Evolutionary conservation across 495 filamentous ascomycete genomes (phyloP).

Genomic region (Hypomontagnella submonticulosa): DNA sequence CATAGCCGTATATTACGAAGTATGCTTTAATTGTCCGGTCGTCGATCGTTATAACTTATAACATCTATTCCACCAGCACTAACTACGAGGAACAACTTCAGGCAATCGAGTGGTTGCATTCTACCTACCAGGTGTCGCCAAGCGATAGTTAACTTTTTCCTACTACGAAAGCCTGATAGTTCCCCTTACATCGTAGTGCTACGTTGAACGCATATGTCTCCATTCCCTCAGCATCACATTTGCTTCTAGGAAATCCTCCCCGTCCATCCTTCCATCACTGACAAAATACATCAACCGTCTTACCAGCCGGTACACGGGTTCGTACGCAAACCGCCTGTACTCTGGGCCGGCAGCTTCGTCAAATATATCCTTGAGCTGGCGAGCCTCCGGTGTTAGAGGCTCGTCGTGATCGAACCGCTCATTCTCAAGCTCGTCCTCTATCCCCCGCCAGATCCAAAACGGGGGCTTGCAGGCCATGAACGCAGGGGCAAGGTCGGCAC

Average conservation of each 20-base stretch:
- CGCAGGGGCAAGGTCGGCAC: neutral
- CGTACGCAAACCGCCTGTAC: conserved; percentile 39
- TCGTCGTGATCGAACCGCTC: neutral
- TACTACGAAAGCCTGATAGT: too few species aligned
- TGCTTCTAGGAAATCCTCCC: neutral
- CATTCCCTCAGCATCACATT: conserved; percentile 4
- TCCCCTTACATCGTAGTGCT: too few species aligned
- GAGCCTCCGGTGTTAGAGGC: neutral
- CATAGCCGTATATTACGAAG: too few species aligned
- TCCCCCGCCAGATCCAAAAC: conserved; percentile 6
- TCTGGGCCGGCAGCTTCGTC: conserved; percentile 45
- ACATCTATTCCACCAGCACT: too few species aligned
- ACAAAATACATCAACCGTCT: conserved; percentile 44
- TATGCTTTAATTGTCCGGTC: too few species aligned
- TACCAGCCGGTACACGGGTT: conserved; percentile 39
- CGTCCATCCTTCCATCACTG: conserved; percentile 16
- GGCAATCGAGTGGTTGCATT: too few species aligned
- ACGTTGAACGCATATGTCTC: neutral
- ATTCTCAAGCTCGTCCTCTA: neutral
- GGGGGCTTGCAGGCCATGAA: conserved; percentile 23
- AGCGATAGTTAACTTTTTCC: too few species aligned
- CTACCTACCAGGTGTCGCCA: too few species aligned
- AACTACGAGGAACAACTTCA: too few species aligned
- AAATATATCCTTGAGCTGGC: conserved; percentile 55
- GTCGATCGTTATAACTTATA: too few species aligned